Evolutionary conservation across 768 basidiomycete species (phyloP).

Genomic region (Cytidiella melzeri): DNA sequence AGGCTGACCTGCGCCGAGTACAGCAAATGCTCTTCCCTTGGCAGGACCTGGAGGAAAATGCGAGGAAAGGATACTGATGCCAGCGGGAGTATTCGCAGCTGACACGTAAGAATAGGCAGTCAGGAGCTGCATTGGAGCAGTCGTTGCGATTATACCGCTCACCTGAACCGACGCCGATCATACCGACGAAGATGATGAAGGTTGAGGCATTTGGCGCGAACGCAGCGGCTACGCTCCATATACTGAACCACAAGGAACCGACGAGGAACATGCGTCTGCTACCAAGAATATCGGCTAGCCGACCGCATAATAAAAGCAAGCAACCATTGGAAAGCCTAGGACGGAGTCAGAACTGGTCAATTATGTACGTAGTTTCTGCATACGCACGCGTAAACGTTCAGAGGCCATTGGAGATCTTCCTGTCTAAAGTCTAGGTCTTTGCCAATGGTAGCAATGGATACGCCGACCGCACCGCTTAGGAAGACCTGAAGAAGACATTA

Average conservation of each 20-base stretch:
- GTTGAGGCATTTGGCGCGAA: constrained; percentile 22
- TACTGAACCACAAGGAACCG: constrained; percentile 27
- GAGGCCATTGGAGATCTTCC: constrained; percentile 20
- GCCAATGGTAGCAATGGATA: constrained; percentile 21
- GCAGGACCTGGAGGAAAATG: constrained; percentile 23
- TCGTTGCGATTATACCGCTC: not conserved
- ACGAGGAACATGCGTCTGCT: constrained; percentile 24
- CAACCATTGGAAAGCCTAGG: constrained; percentile 18
- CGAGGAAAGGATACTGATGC: constrained; percentile 14
- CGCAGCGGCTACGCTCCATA: constrained; percentile 28
- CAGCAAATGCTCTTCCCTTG: constrained; percentile 24
- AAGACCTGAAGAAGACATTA: constrained; percentile 12
- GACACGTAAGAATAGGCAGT: not conserved
- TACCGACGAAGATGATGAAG: constrained; percentile 28
- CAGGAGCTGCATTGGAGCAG: not conserved
- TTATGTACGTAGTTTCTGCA: not conserved
- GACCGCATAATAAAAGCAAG: constrained; percentile 15
- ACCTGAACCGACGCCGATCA: constrained; percentile 27
- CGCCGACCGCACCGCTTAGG: constrained; percentile 18
- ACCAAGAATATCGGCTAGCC: constrained; percentile 18
- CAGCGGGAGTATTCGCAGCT: not conserved
- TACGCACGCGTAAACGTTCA: constrained; percentile 20
- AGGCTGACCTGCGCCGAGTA: constrained; percentile 26
- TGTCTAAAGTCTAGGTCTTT: constrained; percentile 18
- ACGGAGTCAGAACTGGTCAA: not conserved